These are phyloP conservation scores for Coniochaeta hoffmannii DNA, from an alignment of 2,329 filamentous ascomycete species.

Conservation along the genomic window DNA sequence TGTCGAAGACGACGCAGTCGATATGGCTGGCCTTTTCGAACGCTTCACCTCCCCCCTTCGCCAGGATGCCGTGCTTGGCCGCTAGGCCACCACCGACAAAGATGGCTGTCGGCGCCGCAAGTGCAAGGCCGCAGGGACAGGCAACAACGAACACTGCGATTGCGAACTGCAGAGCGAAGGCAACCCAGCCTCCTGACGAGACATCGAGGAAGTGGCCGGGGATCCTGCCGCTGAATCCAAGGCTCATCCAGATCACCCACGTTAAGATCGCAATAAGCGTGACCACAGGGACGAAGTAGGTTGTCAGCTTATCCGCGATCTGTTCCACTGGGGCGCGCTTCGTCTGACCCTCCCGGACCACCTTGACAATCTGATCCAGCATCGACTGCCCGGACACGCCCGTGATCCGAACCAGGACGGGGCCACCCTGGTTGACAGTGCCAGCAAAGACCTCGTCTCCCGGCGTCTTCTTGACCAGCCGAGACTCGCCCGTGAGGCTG, in stretches of 20 bases:
- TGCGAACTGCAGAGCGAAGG: constrained; percentile 73
- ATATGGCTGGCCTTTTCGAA: constrained; percentile 77
- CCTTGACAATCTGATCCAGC: constrained; percentile 72
- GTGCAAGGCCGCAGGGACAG: constrained; percentile 75
- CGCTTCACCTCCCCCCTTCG: constrained; percentile 77
- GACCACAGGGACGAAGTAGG: constrained; percentile 70
- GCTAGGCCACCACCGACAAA: constrained; percentile 78
- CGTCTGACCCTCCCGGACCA: constrained; percentile 71
- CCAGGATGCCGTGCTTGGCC: constrained; percentile 71
- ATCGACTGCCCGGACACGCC: constrained; percentile 62
- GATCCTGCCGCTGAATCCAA: constrained; percentile 53
- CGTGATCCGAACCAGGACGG: constrained; percentile 56
- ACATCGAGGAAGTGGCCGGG: constrained; percentile 48
- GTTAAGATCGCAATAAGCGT: constrained; percentile 62
- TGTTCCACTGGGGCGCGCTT: constrained; percentile 69
- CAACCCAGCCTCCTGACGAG: constrained; percentile 55
- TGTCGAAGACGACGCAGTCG: constrained; percentile 79
- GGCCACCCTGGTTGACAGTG: constrained; percentile 63
- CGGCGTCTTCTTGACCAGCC: constrained; percentile 52
- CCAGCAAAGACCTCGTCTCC: constrained; percentile 65
- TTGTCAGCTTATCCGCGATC: constrained; percentile 64
- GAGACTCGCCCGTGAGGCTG: constrained; percentile 76
- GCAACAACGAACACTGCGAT: constrained; percentile 84
- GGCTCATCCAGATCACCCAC: constrained; percentile 63
- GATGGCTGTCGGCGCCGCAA: constrained; percentile 80